A percentile compares a stretch with the other conserved stretches of the same genome.
phyloP scores from a whole-genome alignment of 176 grass and related monocot species.

The Luzula sylvatica region DNA sequence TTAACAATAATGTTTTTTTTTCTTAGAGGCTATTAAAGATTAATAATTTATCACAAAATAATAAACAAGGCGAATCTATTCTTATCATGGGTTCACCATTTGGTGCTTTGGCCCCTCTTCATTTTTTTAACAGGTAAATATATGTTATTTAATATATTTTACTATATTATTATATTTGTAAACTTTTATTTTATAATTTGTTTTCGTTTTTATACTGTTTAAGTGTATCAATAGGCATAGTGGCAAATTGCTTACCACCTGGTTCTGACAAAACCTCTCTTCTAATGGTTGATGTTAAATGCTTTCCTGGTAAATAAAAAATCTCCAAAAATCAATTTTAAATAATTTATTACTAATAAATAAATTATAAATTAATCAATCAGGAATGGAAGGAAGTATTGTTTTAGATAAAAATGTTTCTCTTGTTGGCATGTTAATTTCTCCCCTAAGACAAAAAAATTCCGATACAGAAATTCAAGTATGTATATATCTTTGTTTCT shows the following conservation, averaged over 20 bases:
- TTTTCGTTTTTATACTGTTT: constrained; percentile 11
- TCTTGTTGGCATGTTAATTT: constrained; percentile 67
- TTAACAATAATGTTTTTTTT: constrained; percentile 7
- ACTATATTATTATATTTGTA: neutral
- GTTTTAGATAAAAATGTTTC: constrained; percentile 60
- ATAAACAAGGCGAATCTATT: constrained; percentile 61
- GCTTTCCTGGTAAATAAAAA: constrained; percentile 66
- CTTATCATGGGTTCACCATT: constrained; percentile 79
- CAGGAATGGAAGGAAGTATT: constrained; percentile 93
- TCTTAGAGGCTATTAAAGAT: constrained; percentile 41
- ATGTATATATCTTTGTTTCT: constrained; percentile 21
- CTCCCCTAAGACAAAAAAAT: constrained; percentile 64
- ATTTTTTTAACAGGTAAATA: constrained; percentile 89
- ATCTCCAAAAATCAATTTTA: neutral
- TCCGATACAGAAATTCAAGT: constrained; percentile 81
- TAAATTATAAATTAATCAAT: constrained; percentile 8
- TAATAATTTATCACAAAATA: constrained; percentile 39
- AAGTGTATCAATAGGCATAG: constrained; percentile 68
- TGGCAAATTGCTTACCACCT: constrained; percentile 72
- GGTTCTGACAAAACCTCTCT: constrained; percentile 35
- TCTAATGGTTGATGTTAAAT: constrained; percentile 68
- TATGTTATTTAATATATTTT: constrained; percentile 10
- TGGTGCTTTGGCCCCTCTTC: constrained; percentile 62
- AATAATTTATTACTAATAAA: constrained; percentile 23
- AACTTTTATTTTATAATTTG: neutral